Evolutionary conservation across 2,329 filamentous ascomycete species (phyloP), one percentile per base, ranked within the genome.

Genomic region (Colletotrichum chlorophyti): DNA sequence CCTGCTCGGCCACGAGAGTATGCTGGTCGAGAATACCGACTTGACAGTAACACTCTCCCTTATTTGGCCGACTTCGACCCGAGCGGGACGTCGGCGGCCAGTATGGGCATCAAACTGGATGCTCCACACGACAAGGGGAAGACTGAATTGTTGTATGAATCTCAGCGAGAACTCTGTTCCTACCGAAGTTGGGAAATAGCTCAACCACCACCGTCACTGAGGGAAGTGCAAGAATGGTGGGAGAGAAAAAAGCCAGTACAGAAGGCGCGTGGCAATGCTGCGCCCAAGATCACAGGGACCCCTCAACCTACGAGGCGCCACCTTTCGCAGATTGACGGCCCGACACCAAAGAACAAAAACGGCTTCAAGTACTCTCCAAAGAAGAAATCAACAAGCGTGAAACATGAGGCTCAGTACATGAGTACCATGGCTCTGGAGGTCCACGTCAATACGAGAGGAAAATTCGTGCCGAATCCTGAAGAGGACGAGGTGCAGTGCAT

Each of bases 361-460:
- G 91, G 90, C 0, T 94, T 93, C 78, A 95, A 93, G 69, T 96
- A 91, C 70, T 92, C 90, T 0, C 92, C 93, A 65, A 91, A 88
- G 68, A 82, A 83, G 61, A 85, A 87, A 64, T 88, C 88, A 2
- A 90, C 88, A 0, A 92, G 87, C 64, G 87, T 96, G 15, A 85
- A 91, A 67, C 91, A 94, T 64, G 91, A 96, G 71, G 87, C 86
- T 3, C 91, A 95, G 65, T 96, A 97, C 71, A 98, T 99, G 95
- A 97, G 91, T 65, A 92, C 90, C 15, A 93, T 99, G 91, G 96
- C 93, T 64, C 74, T 99, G 6, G 95, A 99, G 70, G 77, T 98
- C 5, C 94, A 99, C 69, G 89, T 96, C 61, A 97, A 96, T 65
- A 95, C 90, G 4, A 84, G 94, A 53, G 91, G 86, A 6, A 87